Conservation (phyloP, 2,329 filamentous ascomycete species). For the Paracorniculantispora psalliotae region DNA sequence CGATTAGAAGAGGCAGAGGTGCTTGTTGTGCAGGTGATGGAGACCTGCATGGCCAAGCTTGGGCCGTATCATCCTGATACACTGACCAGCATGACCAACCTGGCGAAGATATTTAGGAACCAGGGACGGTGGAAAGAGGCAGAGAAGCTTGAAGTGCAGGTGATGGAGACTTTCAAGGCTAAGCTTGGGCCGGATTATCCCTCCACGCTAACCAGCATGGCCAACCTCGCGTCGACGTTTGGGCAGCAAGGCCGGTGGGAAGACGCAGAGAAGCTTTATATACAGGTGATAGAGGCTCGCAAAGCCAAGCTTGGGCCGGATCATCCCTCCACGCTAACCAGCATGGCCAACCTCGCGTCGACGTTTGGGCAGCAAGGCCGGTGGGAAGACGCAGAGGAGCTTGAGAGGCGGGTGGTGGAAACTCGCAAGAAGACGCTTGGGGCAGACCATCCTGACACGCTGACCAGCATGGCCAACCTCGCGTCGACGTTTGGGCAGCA, state of each 20-base stretch:
- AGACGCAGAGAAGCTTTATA: constrained; percentile 16
- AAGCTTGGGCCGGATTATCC: constrained; percentile 14
- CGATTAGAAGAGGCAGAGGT: not conserved
- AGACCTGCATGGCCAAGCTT: constrained; percentile 13
- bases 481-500: constrained; percentile 12
- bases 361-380: constrained; percentile 12
- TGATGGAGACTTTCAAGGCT: constrained; percentile 8
- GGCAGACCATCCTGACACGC: constrained; percentile 9
- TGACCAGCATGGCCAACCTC: constrained; percentile 7
- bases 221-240: constrained; percentile 9
- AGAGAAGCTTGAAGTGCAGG: constrained; percentile 12
- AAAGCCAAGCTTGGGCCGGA: not conserved
- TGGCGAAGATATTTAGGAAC: too few relatives aligned
- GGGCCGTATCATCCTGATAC: constrained; percentile 17
- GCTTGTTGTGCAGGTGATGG: constrained; percentile 5
- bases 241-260: constrained; percentile 13
- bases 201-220: constrained; percentile 3
- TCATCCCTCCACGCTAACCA: constrained; percentile 14
- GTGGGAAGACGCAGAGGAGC: constrained; percentile 15
- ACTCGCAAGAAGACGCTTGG: constrained; percentile 13
- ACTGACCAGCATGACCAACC: constrained; percentile 15
- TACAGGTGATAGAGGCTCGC: constrained; percentile 11
- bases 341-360: constrained; percentile 15
- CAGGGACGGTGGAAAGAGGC: constrained; percentile 16
- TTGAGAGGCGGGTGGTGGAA: constrained; percentile 11